Evolutionary conservation across 169 alveolate species (phyloP), one percentile per base, ranked within the genome.

Genomic region (Eimeria zaria): DNA sequence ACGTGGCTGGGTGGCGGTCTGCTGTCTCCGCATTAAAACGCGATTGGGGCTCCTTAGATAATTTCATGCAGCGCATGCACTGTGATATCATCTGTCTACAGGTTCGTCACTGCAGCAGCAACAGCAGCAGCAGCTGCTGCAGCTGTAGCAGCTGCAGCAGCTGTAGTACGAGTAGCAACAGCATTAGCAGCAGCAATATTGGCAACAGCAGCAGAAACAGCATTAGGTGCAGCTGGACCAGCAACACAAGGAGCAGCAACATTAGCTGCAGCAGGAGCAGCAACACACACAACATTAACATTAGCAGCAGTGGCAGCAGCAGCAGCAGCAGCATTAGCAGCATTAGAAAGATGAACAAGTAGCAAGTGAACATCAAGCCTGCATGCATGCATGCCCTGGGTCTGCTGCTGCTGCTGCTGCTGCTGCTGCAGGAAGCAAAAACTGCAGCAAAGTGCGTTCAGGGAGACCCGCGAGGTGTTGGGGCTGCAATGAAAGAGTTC

Each of bases 1-100:
- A 83, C 44, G 91, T 83, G 48, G 91, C 91, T 1, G 91, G 91
- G 24, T 83, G 91, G 91, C 69, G 91, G 6, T 83, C 91, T 1
- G 73, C 91, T 27, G 55, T 53, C 8, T 2, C 48, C 6, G 48
- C 67, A 12, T 2, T 83, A 8, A 51, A 20, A 12, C n/a, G 30
- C 9, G 91, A 83, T 41, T 83, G 48, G 48, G 53, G 51, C 16
- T 39, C 51, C 12, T 2, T 83, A 2, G 91, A 83, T 3, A 41
- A 60, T 12, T 83, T 83, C 27, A 36, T 83, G 11, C 51, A 33
- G 33, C 24, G 51, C 53, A 16, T 83, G 30, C 30, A 83, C 69
- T 83, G 91, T 30, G 91, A 83, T n/a, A 5, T 83, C 5, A 6
- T 83, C 73, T 83, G 91, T 55, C 30, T 83, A 53, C 91, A 83